phyloP scores from a whole-genome alignment of 371 early-diverging fungal genomes.

The Umbelopsis sp. region DNA sequence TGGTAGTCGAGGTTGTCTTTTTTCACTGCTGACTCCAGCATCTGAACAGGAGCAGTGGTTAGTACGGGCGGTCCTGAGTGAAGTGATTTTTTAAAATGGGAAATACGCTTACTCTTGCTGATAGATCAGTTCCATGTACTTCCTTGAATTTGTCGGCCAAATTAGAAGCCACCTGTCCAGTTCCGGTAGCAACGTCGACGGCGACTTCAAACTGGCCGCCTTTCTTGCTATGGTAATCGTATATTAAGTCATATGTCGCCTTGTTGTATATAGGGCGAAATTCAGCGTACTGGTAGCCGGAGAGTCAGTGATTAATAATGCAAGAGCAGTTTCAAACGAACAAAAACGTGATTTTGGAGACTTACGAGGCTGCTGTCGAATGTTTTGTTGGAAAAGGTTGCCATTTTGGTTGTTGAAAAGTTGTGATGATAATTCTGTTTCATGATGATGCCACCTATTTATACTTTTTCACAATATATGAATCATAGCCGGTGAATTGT shows the following conservation, averaged over 20 bases:
- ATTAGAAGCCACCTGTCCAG: constrained; percentile 53
- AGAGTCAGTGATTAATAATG: background rate
- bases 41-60: constrained; percentile 11
- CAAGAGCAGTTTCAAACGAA: background rate
- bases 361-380: constrained; percentile 2
- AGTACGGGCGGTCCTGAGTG: too few species aligned
- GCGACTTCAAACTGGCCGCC: constrained; percentile 37
- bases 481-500: background rate
- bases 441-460: background rate
- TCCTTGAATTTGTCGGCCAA: constrained; percentile 47
- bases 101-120: constrained; percentile 19
- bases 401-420: background rate
- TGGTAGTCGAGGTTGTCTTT: constrained; percentile 55
- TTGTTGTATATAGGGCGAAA: constrained; percentile 51
- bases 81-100: too few species aligned
- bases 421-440: background rate
- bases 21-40: constrained; percentile 47
- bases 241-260: constrained; percentile 31
- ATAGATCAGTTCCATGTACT: constrained; percentile 58
- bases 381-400: constrained; percentile 8
- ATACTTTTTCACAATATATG: background rate
- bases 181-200: constrained; percentile 57
- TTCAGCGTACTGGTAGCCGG: background rate
- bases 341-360: background rate
- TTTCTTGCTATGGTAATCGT: constrained; percentile 40